These are phyloP conservation scores for Dichotomocladium elegans DNA, from an alignment of 371 early-diverging fungal species.

Conservation along the genomic window DNA sequence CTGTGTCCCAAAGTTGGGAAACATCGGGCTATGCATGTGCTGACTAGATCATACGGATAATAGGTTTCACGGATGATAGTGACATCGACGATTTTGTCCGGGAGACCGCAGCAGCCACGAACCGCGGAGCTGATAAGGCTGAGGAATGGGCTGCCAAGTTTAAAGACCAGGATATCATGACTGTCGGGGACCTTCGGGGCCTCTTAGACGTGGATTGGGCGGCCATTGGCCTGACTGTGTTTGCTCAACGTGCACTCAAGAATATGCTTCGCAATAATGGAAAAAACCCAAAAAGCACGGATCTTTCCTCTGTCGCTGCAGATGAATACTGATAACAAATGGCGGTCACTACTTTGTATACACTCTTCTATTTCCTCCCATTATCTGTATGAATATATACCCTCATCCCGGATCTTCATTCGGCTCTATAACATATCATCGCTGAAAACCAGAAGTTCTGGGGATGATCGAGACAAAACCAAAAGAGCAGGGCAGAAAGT, in stretches of 20 bases:
- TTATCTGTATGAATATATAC: no score
- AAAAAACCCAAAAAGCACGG: neutral
- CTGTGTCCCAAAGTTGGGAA: no score
- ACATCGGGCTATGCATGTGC: no score
- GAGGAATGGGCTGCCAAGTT: slow-evolving; percentile 70
- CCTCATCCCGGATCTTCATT: no score
- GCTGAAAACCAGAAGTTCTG: no score
- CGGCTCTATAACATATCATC: no score
- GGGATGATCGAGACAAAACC: no score
- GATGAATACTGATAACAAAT: neutral
- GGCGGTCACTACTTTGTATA: no score
- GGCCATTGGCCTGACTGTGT: slow-evolving; percentile 77
- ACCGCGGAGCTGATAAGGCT: slow-evolving; percentile 70
- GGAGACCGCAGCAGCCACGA: slow-evolving; percentile 62
- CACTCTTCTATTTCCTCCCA: no score
- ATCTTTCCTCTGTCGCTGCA: neutral
- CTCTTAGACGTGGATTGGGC: slow-evolving; percentile 78
- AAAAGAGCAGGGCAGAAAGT: no score
- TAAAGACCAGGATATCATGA: slow-evolving; percentile 75
- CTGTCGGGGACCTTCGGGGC: slow-evolving; percentile 75
- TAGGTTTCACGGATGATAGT: slow-evolving; percentile 58
- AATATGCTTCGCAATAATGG: slow-evolving; percentile 49
- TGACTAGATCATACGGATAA: no score
- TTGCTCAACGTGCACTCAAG: slow-evolving; percentile 82
- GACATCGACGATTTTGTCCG: slow-evolving; percentile 67